phyloP scores from a whole-genome alignment of 805 yeast species.

The Candida ovalis region DNA sequence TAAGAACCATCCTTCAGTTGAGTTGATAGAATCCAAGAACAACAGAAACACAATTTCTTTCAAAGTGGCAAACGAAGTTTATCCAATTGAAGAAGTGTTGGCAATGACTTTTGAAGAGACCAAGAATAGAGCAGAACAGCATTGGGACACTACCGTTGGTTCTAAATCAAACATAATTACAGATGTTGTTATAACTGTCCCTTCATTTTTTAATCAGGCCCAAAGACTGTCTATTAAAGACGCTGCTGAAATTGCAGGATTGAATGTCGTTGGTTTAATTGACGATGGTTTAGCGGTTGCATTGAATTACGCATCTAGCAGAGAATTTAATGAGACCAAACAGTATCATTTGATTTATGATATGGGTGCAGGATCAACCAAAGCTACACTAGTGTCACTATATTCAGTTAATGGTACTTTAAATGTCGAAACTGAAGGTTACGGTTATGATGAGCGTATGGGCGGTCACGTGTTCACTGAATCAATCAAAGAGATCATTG shows the following conservation, averaged over 20 bases:
- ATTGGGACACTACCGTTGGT: constrained; percentile 51
- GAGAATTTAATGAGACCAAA: constrained; percentile 42
- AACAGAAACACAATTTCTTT: constrained; percentile 57
- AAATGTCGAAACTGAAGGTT: constrained; percentile 62
- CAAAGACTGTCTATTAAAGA: constrained; percentile 72
- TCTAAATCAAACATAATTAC: constrained; percentile 33
- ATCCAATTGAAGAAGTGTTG: constrained; percentile 67
- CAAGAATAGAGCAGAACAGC: constrained; percentile 56
- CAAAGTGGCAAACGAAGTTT: constrained; percentile 34
- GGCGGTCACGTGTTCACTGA: constrained; percentile 78
- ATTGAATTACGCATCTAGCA: constrained; percentile 63
- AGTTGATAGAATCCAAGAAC: constrained; percentile 37
- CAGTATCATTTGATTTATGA: constrained; percentile 76
- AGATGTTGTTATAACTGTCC: constrained; percentile 74
- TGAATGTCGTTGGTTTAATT: constrained; percentile 62
- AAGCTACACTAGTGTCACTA: constrained; percentile 78
- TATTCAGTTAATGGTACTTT: constrained; percentile 39
- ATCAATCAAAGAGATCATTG: constrained; percentile 56
- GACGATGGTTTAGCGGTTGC: constrained; percentile 95
- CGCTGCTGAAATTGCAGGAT: constrained; percentile 66
- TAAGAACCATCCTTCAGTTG: constrained; percentile 57
- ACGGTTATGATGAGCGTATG: constrained; percentile 60
- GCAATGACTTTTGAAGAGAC: constrained; percentile 80
- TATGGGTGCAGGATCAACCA: constrained; percentile 89
- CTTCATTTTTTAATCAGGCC: constrained; percentile 60